phyloP scores from a whole-genome alignment of 2,329 filamentous ascomycete species.

The Lachnellula cervina region DNA sequence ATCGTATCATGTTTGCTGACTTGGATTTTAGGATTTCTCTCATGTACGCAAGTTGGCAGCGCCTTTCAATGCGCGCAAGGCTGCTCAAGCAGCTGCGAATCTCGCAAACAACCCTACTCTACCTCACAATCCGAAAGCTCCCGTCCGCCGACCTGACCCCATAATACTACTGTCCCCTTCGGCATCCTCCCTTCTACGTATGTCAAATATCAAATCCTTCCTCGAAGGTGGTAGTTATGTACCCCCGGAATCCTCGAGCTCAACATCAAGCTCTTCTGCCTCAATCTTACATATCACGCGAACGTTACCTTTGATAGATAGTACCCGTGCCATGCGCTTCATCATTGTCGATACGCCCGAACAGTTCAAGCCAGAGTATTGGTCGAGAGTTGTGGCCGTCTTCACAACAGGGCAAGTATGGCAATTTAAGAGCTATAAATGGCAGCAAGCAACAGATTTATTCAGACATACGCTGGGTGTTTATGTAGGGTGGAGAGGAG shows the following conservation, averaged over 20 bases:
- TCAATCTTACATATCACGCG: slow-evolving; percentile 86
- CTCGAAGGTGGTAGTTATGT: slow-evolving; percentile 79
- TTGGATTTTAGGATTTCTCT: slow-evolving; percentile 74
- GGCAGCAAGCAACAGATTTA: slow-evolving; percentile 80
- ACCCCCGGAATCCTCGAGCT: slow-evolving; percentile 61
- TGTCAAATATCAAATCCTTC: slow-evolving; percentile 94
- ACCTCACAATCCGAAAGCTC: slow-evolving; percentile 49
- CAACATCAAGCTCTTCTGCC: slow-evolving; percentile 58
- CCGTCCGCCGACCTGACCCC: slow-evolving; percentile 59
- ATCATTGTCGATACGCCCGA: slow-evolving; percentile 91
- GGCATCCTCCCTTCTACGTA: slow-evolving; percentile 86
- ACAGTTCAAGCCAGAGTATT: slow-evolving; percentile 97
- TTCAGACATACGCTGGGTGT: slow-evolving; percentile 85
- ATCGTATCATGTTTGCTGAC: slow-evolving; percentile 7
- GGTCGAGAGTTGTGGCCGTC: slow-evolving; percentile 89
- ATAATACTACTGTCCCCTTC: slow-evolving; percentile 97
- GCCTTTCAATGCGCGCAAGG: slow-evolving; percentile 65
- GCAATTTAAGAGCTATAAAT: slow-evolving; percentile 99
- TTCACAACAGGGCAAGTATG: slow-evolving; percentile 97
- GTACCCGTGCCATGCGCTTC: slow-evolving; percentile 75
- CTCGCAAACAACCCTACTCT: slow-evolving; percentile 43
- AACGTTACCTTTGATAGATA: slow-evolving; percentile 64
- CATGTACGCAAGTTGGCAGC: slow-evolving; percentile 83
- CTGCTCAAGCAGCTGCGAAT: slow-evolving; percentile 33
- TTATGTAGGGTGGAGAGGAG: slow-evolving; percentile 87